Conservation (phyloP, 2,329 filamentous ascomycete species). For the Xylaria sp. region DNA sequence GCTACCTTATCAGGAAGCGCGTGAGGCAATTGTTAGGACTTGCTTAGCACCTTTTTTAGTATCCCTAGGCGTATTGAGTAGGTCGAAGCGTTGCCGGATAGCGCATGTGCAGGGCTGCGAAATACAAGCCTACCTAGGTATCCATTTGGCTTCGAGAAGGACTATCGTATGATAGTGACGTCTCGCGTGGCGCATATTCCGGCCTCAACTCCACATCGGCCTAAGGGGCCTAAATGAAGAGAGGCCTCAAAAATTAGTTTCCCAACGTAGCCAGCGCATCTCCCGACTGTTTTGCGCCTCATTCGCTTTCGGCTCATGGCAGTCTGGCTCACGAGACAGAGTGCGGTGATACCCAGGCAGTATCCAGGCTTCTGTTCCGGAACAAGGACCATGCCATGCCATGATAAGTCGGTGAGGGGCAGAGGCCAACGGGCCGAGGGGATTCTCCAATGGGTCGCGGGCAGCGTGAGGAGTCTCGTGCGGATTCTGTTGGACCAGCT, state of each 20-base stretch:
- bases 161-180: conserved; percentile 27
- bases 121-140: not conserved
- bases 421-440: not conserved
- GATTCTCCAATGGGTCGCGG: not conserved
- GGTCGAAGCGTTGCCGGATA: conserved; percentile 2
- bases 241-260: not conserved
- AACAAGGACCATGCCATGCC: conserved; percentile 13
- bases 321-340: not conserved
- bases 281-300: not conserved
- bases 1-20: not conserved
- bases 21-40: too few relatives aligned
- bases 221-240: conserved; percentile 13
- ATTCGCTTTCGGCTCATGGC: not conserved
- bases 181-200: conserved; percentile 17
- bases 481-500: conserved; percentile 10
- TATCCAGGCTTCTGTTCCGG: not conserved
- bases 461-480: not conserved
- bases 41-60: too few relatives aligned
- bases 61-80: not conserved
- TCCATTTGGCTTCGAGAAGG: conserved; percentile 3
- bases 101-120: conserved; percentile 1
- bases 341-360: conserved; percentile 17
- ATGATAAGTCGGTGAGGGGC: conserved; percentile 24
- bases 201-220: conserved; percentile 21
- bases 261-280: not conserved